Evolutionary conservation across 345 rosid genomes (phyloP).

Genomic region (Cochlearia excelsa): DNA sequence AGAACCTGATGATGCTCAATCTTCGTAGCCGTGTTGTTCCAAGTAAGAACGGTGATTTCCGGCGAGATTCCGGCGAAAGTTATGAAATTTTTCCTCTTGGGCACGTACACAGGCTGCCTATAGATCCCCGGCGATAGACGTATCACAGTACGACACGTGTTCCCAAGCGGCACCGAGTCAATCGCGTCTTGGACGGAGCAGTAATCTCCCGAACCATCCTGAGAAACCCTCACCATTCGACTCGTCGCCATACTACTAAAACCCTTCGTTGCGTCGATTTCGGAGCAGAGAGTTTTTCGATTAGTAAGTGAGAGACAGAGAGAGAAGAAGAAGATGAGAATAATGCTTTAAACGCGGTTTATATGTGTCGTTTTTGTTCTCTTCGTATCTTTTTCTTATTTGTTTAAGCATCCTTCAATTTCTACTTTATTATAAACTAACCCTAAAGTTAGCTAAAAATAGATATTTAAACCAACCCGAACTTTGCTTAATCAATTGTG

Average conservation of each 20-base stretch:
- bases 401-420: no score
- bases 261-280: no score
- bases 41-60: constrained; percentile 66
- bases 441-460: no score
- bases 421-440: no score
- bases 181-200: constrained; percentile 79
- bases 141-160: constrained; percentile 66
- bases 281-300: no score
- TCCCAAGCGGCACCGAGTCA: constrained; percentile 71
- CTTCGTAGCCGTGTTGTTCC: constrained; percentile 80
- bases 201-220: constrained; percentile 71
- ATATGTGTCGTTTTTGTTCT: no score
- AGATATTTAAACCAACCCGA: no score
- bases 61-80: constrained; percentile 79
- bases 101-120: constrained; percentile 76
- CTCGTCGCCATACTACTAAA: constrained; percentile 41
- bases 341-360: no score
- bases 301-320: no score
- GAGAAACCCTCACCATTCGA: constrained; percentile 62
- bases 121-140: constrained; percentile 77
- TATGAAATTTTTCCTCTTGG: constrained; percentile 86
- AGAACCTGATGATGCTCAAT: constrained; percentile 89
- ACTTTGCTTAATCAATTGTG: no score
- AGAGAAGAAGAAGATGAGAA: no score
- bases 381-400: no score